A percentile compares a stretch with the other conserved stretches of the same genome.
Evolutionary conservation across 805 yeast genomes (phyloP).

Genomic region (Yamadazyma akitaensis): DNA sequence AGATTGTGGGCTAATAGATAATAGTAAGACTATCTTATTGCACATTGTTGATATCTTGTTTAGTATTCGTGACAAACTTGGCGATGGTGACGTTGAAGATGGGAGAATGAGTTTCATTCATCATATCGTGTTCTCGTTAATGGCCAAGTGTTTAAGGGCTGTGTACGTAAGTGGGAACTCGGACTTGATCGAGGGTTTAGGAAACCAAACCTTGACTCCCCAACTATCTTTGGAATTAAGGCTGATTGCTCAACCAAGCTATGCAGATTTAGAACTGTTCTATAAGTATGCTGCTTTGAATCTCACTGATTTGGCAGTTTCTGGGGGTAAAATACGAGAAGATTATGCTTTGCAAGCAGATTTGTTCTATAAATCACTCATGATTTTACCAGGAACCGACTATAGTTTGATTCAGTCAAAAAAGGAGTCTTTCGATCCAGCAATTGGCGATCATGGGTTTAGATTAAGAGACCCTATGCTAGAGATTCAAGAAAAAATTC

Average conservation of each 20-base stretch:
- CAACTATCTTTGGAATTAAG: slow-evolving; percentile 20
- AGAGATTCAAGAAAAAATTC: neutral
- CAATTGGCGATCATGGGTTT: neutral
- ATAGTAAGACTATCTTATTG: slow-evolving; percentile 1
- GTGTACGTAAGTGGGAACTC: slow-evolving; percentile 10
- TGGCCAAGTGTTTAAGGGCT: slow-evolving; percentile 5
- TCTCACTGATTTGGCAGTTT: slow-evolving; percentile 19
- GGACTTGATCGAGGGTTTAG: neutral
- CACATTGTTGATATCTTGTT: neutral
- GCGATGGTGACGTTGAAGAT: neutral
- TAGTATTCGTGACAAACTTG: neutral
- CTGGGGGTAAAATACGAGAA: slow-evolving; percentile 7
- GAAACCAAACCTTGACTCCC: slow-evolving; percentile 16
- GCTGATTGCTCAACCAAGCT: slow-evolving; percentile 13
- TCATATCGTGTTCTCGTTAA: neutral
- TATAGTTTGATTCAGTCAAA: slow-evolving; percentile 1
- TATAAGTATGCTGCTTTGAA: slow-evolving; percentile 29
- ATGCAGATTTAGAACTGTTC: slow-evolving; percentile 20
- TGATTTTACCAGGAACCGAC: slow-evolving; percentile 21
- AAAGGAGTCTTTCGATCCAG: slow-evolving; percentile 2
- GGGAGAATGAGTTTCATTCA: neutral
- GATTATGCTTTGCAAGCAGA: slow-evolving; percentile 18
- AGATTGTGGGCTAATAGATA: slow-evolving; percentile 8
- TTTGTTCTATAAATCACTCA: slow-evolving; percentile 21
- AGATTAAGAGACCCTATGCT: neutral